phyloP scores from a whole-genome alignment of 1,284 basidiomycete genomes.

The Moesziomyces antarcticus region DNA sequence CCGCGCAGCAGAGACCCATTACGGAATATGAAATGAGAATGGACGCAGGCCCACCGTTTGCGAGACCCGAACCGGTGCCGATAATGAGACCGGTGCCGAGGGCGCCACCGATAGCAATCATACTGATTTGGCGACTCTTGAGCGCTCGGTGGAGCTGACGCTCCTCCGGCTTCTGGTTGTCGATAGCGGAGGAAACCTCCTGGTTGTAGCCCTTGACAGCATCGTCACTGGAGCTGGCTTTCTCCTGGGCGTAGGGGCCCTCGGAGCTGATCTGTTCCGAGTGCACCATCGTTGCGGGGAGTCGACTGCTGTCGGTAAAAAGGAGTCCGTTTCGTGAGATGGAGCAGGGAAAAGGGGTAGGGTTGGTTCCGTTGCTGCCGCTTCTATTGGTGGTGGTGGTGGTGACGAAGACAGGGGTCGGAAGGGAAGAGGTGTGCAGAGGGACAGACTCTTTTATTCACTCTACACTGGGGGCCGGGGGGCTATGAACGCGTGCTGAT shows the following conservation, averaged over 20 bases:
- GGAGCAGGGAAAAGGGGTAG: too few species aligned
- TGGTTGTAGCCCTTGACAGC: slow-evolving; percentile 32
- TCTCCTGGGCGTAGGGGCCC: slow-evolving; percentile 24
- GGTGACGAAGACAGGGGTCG: too few species aligned
- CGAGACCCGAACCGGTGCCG: slow-evolving; percentile 71
- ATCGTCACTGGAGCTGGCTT: slow-evolving; percentile 17
- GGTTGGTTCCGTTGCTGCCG: too few species aligned
- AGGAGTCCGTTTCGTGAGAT: too few species aligned
- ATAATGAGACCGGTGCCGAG: slow-evolving; percentile 78
- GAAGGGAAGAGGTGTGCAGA: too few species aligned
- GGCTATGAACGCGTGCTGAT: too few species aligned
- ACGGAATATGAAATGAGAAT: slow-evolving; percentile 70
- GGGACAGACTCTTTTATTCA: not conserved
- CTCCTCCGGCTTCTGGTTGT: slow-evolving; percentile 29
- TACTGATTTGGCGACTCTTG: slow-evolving; percentile 73
- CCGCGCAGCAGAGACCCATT: slow-evolving; percentile 52
- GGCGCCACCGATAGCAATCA: slow-evolving; percentile 70
- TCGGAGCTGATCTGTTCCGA: slow-evolving; percentile 15
- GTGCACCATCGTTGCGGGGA: slow-evolving; percentile 15
- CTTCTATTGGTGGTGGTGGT: not conserved
- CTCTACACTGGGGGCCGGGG: too few species aligned
- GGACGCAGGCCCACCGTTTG: slow-evolving; percentile 69
- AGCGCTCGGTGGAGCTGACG: slow-evolving; percentile 68
- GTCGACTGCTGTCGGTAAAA: too few species aligned
- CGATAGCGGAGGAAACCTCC: slow-evolving; percentile 13